Base-by-base conservation (phyloP, 2,329 filamentous ascomycete genomes). In the Shiraia bambusicola region DNA sequence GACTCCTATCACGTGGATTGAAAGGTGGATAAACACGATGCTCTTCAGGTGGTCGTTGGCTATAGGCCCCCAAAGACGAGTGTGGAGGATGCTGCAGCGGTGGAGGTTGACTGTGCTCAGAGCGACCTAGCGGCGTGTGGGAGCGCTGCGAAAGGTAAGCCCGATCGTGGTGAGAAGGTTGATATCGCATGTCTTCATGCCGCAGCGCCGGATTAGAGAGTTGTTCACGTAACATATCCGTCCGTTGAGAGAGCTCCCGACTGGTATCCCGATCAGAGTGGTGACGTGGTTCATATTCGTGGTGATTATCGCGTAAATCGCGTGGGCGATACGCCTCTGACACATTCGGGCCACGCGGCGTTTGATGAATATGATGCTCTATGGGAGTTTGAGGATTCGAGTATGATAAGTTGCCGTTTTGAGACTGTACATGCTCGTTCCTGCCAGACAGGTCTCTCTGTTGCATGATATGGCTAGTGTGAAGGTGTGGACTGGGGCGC, bases 401-500 rank as follows among this genome's bases (percentile, higher is more conserved):
- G 38, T 66, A 69, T 3, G 54, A 45, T n/a, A 64, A 12, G 10
- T 41, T 53, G 7, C 51, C 55, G 32, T 65, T 67, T 16, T 63
- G 61, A 22, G 47, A 44, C 34, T 66, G 63, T 6, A 62, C 43
- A 27, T 64, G 65, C 27, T 69, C 65, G 17, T 66, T 67, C 13
- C 63, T 54, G 32, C 50, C 47, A 17, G 62, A 45, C 11, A 54
- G 28, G 3, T 66, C 62, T 41, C 63, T 56, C 25, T 56, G 56
- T 37, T 59, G 58, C n/a, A 45, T 52, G 15, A 58, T 26, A 39
- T 64, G 63, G 28, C 46, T 61, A 12, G 59, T 59, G 26, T 58
- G 60, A n/a, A 62, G 47, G 42, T 63, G 66, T 8, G 64, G 63
- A 28, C 64, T 67, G 11, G 65, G 64, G 17, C 65, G 63, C 65